Conservation (phyloP, 306 rosid genomes). For the Cajanus cajan region DNA sequence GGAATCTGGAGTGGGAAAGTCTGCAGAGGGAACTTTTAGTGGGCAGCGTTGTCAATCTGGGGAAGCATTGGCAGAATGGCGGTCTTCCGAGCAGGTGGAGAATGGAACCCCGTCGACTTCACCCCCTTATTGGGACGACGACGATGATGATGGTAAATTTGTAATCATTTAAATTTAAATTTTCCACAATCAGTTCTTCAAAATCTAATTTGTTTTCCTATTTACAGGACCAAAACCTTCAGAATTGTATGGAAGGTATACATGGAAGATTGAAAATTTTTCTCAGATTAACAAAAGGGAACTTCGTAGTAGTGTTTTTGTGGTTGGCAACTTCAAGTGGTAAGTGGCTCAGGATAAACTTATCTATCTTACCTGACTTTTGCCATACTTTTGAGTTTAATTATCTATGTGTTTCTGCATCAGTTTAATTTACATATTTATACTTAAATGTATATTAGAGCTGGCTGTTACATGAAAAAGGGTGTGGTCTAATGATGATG, state of each 20-base stretch:
- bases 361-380: not conserved
- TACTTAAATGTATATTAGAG: not conserved
- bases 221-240: conserved; percentile 84
- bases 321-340: conserved; percentile 99
- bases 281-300: conserved; percentile 97
- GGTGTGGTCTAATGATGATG: not conserved
- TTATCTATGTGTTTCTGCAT: not conserved
- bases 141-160: conserved; percentile 76
- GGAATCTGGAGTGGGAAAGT: conserved; percentile 78
- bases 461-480: not conserved
- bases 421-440: not conserved
- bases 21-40: conserved; percentile 69
- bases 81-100: conserved; percentile 98
- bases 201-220: conserved; percentile 16
- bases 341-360: conserved; percentile 38
- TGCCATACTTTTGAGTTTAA: not conserved
- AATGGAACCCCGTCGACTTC: conserved; percentile 90
- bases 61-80: conserved; percentile 96
- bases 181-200: not conserved
- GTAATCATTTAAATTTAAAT: conserved; percentile 17
- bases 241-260: conserved; percentile 81
- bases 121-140: conserved; percentile 97
- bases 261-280: conserved; percentile 98
- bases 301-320: conserved; percentile 92
- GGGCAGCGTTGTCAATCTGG: conserved; percentile 84